Percentiles rank a stretch among this genome's conserved stretches.
These are phyloP conservation scores for Ogataea methanolica DNA, from an alignment of 805 yeast genomes.

Conservation along the genomic window DNA sequence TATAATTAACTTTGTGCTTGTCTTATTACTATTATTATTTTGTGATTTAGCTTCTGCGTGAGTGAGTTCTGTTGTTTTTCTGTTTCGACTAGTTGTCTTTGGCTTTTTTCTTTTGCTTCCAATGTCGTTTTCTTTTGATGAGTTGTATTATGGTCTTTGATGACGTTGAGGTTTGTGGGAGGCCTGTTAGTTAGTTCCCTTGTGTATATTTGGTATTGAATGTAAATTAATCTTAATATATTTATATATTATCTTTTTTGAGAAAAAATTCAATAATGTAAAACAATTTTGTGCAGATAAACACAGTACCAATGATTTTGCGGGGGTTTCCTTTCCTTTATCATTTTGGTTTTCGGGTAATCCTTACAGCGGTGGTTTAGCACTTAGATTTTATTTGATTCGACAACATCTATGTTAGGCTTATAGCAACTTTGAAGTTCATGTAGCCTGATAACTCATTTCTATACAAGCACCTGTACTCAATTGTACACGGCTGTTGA, in stretches of 20 bases:
- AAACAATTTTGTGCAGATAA: too few species aligned
- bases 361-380: too few species aligned
- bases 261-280: background rate
- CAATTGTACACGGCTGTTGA: too few species aligned
- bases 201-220: slow-evolving; percentile 14
- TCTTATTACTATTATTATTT: slow-evolving; percentile 1
- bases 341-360: too few species aligned
- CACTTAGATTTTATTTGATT: too few species aligned
- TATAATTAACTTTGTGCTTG: slow-evolving; percentile 1
- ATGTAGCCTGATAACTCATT: too few species aligned
- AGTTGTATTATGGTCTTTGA: background rate
- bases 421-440: too few species aligned
- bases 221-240: slow-evolving; percentile 12
- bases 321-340: too few species aligned
- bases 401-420: too few species aligned
- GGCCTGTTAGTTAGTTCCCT: background rate
- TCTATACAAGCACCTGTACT: too few species aligned
- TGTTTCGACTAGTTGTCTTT: background rate
- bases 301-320: too few species aligned
- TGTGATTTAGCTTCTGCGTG: background rate
- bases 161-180: background rate
- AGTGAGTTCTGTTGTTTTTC: background rate
- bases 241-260: background rate
- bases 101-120: background rate
- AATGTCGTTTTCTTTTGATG: background rate